phyloP scores from a whole-genome alignment of 176 grass and related monocot species.

The Guadua angustifolia region DNA sequence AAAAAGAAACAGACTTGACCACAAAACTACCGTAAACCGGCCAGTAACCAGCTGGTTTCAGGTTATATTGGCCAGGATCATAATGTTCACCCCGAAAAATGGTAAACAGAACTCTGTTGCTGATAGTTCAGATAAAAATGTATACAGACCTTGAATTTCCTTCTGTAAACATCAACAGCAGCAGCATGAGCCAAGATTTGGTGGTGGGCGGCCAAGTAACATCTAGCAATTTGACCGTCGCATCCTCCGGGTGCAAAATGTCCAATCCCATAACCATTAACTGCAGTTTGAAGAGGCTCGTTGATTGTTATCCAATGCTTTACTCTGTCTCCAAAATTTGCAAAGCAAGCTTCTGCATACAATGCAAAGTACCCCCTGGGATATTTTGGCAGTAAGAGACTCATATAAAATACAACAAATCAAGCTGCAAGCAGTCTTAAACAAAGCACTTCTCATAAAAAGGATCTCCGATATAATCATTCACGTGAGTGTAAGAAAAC shows the following conservation, averaged over 20 bases:
- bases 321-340: constrained; percentile 94
- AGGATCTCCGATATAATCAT: constrained; percentile 6
- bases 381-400: constrained; percentile 45
- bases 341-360: constrained; percentile 98
- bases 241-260: constrained; percentile 83
- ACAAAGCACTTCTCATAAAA: constrained; percentile 1
- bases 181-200: constrained; percentile 94
- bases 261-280: constrained; percentile 91
- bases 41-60: constrained; percentile 1
- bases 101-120: neutral
- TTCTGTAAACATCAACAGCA: constrained; percentile 81
- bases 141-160: constrained; percentile 76
- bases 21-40: neutral
- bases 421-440: constrained; percentile 8
- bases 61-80: neutral
- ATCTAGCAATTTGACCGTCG: constrained; percentile 52
- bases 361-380: constrained; percentile 88
- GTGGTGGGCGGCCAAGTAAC: constrained; percentile 82
- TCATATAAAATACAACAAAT: constrained; percentile 52
- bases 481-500: constrained; percentile 8
- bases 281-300: constrained; percentile 93
- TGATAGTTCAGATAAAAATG: constrained; percentile 13
- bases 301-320: constrained; percentile 98
- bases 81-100: neutral
- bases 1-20: neutral